Evolutionary conservation across 139 green algal genomes (phyloP).

Genomic region (Astrephomene gubernaculifera): DNA sequence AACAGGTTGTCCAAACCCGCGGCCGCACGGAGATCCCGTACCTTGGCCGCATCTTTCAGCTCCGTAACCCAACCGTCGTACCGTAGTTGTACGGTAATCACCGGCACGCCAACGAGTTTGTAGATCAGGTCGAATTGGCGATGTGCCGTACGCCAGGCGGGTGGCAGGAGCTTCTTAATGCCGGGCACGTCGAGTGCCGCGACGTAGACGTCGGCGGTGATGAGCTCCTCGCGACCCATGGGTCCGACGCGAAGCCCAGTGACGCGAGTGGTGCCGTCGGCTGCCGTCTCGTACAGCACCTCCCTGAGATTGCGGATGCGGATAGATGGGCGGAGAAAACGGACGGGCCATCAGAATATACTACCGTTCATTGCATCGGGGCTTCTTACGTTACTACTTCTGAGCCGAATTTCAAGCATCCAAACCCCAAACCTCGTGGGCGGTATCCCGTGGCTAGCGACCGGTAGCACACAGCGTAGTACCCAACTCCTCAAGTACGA

Average conservation of each 20-base stretch:
- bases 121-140: constrained; percentile 93
- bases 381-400: no score
- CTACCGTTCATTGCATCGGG: no score
- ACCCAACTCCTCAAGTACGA: no score
- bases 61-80: constrained; percentile 98
- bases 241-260: constrained; percentile 82
- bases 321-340: no score
- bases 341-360: no score
- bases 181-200: constrained; percentile 96
- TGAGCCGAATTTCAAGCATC: no score
- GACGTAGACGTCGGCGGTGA: constrained; percentile 91
- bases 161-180: constrained; percentile 89
- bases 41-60: constrained; percentile 64
- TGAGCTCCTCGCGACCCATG: constrained; percentile 63
- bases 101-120: constrained; percentile 88
- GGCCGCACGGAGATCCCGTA: constrained; percentile 48
- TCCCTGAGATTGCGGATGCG: constrained; percentile 70
- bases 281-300: constrained; percentile 82
- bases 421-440: no score
- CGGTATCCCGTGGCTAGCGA: no score
- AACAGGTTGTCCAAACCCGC: constrained; percentile 94
- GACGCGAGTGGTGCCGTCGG: constrained; percentile 75
- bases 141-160: constrained; percentile 72
- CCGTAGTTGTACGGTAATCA: constrained; percentile 97
- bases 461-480: no score